Evolutionary conservation across 768 basidiomycete species (phyloP).

Genomic region (Mycena rosella): DNA sequence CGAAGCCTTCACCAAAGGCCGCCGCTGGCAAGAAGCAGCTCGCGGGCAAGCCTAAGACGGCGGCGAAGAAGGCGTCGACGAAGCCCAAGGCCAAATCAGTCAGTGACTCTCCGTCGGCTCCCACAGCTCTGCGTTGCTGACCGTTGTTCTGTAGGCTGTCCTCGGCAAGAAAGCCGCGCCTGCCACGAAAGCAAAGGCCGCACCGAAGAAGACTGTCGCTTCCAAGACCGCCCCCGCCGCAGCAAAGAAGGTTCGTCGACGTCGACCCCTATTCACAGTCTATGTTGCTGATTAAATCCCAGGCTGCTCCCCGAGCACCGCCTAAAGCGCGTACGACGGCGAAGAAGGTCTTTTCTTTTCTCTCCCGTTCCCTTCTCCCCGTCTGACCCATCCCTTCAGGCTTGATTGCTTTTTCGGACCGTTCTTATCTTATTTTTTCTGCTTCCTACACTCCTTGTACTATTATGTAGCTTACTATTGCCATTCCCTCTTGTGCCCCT

Average conservation of each 20-base stretch:
- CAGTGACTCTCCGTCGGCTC: neutral
- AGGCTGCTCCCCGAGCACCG: constrained; percentile 23
- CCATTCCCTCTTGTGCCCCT: neutral
- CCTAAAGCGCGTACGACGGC: constrained; percentile 13
- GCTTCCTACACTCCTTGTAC: constrained; percentile 26
- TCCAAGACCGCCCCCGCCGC: constrained; percentile 18
- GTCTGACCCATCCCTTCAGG: neutral
- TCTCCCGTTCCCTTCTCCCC: neutral
- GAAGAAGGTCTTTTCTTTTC: neutral
- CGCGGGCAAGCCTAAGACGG: constrained; percentile 16
- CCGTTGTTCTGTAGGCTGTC: constrained; percentile 17
- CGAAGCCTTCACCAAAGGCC: neutral
- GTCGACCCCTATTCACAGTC: neutral
- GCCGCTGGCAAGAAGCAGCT: neutral
- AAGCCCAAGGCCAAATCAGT: constrained; percentile 33
- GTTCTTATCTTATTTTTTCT: constrained; percentile 1
- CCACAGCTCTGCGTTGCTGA: neutral
- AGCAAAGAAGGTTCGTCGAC: constrained; percentile 30
- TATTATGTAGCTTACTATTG: constrained; percentile 16
- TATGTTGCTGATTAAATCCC: neutral
- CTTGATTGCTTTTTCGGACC: neutral
- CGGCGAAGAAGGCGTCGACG: constrained; percentile 31
- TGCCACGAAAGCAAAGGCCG: constrained; percentile 22
- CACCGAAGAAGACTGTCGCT: no score
- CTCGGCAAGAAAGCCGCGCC: constrained; percentile 28